Base-by-base conservation (phyloP, 1,139 yeast genomes). In the Debaryomycetaceae sp. region DNA sequence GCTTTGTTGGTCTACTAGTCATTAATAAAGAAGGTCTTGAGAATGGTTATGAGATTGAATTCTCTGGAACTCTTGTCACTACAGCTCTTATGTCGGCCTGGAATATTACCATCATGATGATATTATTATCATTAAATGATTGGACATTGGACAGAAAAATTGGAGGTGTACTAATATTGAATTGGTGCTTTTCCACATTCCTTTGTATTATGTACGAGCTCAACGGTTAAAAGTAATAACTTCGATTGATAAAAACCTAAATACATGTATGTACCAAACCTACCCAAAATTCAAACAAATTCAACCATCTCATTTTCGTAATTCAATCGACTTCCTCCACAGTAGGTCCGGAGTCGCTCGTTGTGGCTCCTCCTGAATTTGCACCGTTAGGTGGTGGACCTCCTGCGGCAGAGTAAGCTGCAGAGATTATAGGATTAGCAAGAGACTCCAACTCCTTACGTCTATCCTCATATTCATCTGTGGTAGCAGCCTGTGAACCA, bases 321-420 rank as follows among this genome's bases (percentile, higher is more conserved):
- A 38, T 38, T 64, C 70, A 83, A 63, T 83, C 88, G 57, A 83
- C 87, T 68, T 83, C 88, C 66, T 83, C 88, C 45, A 83, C 87
- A 45, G 87, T 81, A 63, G 87, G 87, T 43, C 87, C 87, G 48
- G 65, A 57, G 39, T 65, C 72, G 44, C 67, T 73, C 44, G 86
- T 87, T 47, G 66, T 56, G 52, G 59, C 56, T 24, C 70, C 75
- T 35, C 74, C 75, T 14, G 57, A 55, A 24, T 45, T 46, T 22
- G 58, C 61, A 17, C 60, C 63, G 8, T 58, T 62, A 17, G 45
- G 44, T 14, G 62, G 59, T 46, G 64, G 61, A 55, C 80, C 84
- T 43, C 78, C 81, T 47, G 78, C 81, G n/a, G 62, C 67, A 54
- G 76, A 78, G 61, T 83, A 83, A 61, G 84, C 83, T 57, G 80